phyloP scores from a whole-genome alignment of 2,329 filamentous ascomycete genomes.

The Monilinia aucupariae region DNA sequence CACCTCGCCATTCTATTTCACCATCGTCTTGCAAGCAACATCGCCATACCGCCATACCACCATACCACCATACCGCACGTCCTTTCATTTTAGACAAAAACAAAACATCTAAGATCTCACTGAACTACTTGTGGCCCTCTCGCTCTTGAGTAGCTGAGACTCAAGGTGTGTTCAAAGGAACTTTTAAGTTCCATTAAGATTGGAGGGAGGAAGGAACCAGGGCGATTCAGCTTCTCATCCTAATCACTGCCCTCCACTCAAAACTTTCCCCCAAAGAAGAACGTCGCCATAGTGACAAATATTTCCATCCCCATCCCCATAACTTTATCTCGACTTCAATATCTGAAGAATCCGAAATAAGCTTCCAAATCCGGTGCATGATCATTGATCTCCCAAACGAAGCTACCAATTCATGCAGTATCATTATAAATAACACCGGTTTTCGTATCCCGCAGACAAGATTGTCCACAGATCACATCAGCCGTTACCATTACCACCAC shows the following conservation, averaged over 20 bases:
- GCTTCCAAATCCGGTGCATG: slow-evolving; percentile 18
- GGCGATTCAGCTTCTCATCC: neutral
- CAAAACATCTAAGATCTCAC: neutral
- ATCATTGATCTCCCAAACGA: slow-evolving; percentile 14
- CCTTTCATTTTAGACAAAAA: slow-evolving; percentile 3
- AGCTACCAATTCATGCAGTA: slow-evolving; percentile 23
- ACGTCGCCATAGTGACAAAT: neutral
- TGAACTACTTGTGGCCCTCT: neutral
- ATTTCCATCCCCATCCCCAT: neutral
- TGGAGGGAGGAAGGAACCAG: neutral
- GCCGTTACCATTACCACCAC: slow-evolving; percentile 14
- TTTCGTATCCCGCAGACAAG: neutral
- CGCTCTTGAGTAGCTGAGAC: neutral
- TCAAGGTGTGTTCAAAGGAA: neutral
- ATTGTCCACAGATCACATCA: neutral
- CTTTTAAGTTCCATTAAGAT: neutral
- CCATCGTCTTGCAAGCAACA: neutral
- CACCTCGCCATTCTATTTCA: neutral
- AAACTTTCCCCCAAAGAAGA: neutral
- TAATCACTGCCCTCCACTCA: neutral
- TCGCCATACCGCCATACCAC: no score
- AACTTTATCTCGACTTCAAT: slow-evolving; percentile 25
- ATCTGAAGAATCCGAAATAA: neutral
- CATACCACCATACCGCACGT: neutral
- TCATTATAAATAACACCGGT: neutral